A percentile compares a stretch with the other conserved stretches of the same genome.
Conservation (phyloP, 164 flowering plant species). For the Annona squamosa region DNA sequence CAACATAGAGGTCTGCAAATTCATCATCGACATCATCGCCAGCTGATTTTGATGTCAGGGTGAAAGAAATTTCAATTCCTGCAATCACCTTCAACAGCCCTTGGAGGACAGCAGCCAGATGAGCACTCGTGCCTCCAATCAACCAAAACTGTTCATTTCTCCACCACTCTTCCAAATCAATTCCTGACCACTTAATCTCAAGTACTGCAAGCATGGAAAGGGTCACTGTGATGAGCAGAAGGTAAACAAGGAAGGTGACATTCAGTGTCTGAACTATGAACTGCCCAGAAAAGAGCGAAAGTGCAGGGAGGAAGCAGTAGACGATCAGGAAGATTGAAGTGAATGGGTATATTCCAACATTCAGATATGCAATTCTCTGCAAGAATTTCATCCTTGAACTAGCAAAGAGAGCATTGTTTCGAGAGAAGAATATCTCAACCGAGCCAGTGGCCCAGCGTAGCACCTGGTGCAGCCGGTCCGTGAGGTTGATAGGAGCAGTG, state of each 20-base stretch:
- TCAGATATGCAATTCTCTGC: constrained; percentile 68
- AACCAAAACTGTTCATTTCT: constrained; percentile 89
- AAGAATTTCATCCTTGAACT: constrained; percentile 51
- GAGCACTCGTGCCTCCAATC: constrained; percentile 89
- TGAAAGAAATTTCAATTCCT: constrained; percentile 83
- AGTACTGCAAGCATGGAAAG: constrained; percentile 63
- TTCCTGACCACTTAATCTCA: constrained; percentile 84
- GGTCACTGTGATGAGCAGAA: constrained; percentile 54
- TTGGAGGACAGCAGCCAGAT: constrained; percentile 80
- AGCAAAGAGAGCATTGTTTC: constrained; percentile 71
- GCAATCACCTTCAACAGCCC: constrained; percentile 79
- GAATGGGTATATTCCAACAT: constrained; percentile 76
- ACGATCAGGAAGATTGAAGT: constrained; percentile 73
- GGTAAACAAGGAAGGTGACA: constrained; percentile 62
- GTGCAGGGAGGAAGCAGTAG: constrained; percentile 80
- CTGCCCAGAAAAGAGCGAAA: constrained; percentile 72
- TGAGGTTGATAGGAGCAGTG: constrained; percentile 79
- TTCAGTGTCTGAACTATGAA: constrained; percentile 63
- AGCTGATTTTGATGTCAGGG: constrained; percentile 66
- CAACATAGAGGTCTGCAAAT: constrained; percentile 60
- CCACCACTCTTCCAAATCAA: constrained; percentile 84
- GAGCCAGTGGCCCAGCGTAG: constrained; percentile 93
- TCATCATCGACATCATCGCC: constrained; percentile 67
- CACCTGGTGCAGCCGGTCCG: constrained; percentile 85
- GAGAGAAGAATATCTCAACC: constrained; percentile 79